A percentile compares a stretch with the other conserved stretches of the same genome.
phyloP scores from a whole-genome alignment of 176 grass and related monocot genomes.

The Microstegium vimineum region DNA sequence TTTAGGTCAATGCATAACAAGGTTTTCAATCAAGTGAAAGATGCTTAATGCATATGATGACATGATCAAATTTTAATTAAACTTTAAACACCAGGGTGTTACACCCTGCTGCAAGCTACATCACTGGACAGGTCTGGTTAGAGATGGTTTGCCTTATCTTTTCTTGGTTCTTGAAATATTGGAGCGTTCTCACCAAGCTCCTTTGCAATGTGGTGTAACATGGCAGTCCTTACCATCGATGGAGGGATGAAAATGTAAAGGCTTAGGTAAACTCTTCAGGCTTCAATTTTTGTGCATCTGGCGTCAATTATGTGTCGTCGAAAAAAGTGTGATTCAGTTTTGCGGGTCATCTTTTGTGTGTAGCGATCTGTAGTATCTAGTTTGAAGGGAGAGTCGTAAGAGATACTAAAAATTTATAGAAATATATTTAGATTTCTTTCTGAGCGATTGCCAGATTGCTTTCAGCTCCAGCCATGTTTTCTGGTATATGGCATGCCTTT shows the following conservation, averaged over 20 bases:
- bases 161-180: too few species aligned
- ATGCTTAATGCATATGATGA: too few species aligned
- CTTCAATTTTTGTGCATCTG: neutral
- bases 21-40: too few species aligned
- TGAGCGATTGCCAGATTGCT: neutral
- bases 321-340: neutral
- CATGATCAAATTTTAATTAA: too few species aligned
- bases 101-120: constrained; percentile 65
- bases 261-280: neutral
- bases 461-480: neutral
- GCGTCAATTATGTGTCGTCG: neutral
- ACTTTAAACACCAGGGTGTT: too few species aligned
- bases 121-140: constrained; percentile 65
- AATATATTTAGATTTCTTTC: neutral
- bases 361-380: neutral
- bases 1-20: too few species aligned
- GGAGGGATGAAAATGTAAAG: constrained; percentile 73
- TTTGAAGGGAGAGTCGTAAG: neutral
- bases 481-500: neutral
- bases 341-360: neutral
- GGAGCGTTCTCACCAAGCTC: neutral
- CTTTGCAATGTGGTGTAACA: neutral
- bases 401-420: neutral
- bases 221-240: constrained; percentile 65
- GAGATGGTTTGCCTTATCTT: neutral